A percentile compares a stretch with the other conserved stretches of the same genome.
Conservation (phyloP, 176 grass and related monocot species). For the Eleusine coracana region DNA sequence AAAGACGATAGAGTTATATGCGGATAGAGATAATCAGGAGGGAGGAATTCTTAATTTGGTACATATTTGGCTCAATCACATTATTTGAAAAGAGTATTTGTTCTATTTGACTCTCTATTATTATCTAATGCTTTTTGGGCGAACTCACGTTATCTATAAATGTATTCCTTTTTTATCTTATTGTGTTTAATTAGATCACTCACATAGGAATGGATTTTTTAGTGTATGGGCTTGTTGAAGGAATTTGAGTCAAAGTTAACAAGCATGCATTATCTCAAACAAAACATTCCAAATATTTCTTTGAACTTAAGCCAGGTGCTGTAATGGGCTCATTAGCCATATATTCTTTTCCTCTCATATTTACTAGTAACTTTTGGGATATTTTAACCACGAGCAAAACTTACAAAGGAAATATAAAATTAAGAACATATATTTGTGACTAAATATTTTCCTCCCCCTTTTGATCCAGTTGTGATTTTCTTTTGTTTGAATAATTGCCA, state of each 20-base stretch:
- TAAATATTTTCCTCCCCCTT: background rate
- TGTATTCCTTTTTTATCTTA: no score
- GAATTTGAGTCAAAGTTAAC: no score
- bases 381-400: background rate
- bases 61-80: slow-evolving; percentile 14
- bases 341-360: background rate
- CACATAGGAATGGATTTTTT: no score
- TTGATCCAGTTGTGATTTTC: background rate
- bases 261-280: background rate
- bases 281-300: background rate
- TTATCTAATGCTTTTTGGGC: background rate
- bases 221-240: no score
- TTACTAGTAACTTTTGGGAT: background rate
- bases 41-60: slow-evolving; percentile 77
- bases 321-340: background rate
- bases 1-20: slow-evolving; percentile 51
- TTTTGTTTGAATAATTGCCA: background rate
- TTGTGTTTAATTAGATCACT: no score
- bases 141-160: no score
- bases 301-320: background rate
- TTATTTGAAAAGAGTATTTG: background rate
- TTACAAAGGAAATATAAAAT: background rate
- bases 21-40: slow-evolving; percentile 50
- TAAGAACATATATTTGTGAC: background rate
- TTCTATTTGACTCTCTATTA: background rate